Percentiles rank a stretch among this genome's conserved stretches.
phyloP scores from a whole-genome alignment of 2,329 filamentous ascomycete species.

The Penicillium sp. region DNA sequence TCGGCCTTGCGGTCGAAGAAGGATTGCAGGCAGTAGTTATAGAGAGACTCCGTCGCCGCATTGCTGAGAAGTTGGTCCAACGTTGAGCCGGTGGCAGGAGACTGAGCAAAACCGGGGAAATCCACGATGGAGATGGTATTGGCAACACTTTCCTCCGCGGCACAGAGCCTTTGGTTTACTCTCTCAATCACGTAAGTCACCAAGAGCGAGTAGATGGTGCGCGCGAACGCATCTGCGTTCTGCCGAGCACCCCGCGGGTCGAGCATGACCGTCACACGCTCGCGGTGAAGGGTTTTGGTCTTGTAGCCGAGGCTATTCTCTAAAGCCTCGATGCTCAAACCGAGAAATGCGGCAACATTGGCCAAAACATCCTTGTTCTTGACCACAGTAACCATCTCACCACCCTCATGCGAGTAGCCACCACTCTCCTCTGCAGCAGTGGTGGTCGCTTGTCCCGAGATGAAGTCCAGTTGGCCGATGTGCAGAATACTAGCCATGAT shows the following conservation, averaged over 20 bases:
- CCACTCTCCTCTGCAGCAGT: slow-evolving; percentile 87
- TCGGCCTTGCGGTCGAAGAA: slow-evolving; percentile 97
- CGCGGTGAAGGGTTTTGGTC: slow-evolving; percentile 93
- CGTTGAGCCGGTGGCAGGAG: slow-evolving; percentile 78
- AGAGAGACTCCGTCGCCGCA: slow-evolving; percentile 86
- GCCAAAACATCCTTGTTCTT: slow-evolving; percentile 90
- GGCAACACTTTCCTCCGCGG: slow-evolving; percentile 81
- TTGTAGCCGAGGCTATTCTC: slow-evolving; percentile 92
- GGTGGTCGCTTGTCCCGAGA: slow-evolving; percentile 77
- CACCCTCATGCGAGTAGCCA: slow-evolving; percentile 93
- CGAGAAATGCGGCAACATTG: slow-evolving; percentile 92
- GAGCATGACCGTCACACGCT: slow-evolving; percentile 98
- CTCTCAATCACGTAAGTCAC: slow-evolving; percentile 93
- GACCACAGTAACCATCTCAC: slow-evolving; percentile 80
- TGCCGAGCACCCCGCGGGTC: slow-evolving; percentile 86
- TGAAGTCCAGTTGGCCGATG: slow-evolving; percentile 94
- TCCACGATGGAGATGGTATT: slow-evolving; percentile 96
- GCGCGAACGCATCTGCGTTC: slow-evolving; percentile 91
- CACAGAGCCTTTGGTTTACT: slow-evolving; percentile 88
- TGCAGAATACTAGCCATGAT: slow-evolving; percentile 93
- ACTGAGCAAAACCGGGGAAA: slow-evolving; percentile 92
- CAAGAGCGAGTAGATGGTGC: slow-evolving; percentile 89
- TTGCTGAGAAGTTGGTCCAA: slow-evolving; percentile 95
- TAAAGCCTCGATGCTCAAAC: slow-evolving; percentile 77
- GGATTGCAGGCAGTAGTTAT: slow-evolving; percentile 90